These are phyloP conservation scores for Boletus barrowsii DNA, from an alignment of 768 basidiomycete species.

Conservation along the genomic window DNA sequence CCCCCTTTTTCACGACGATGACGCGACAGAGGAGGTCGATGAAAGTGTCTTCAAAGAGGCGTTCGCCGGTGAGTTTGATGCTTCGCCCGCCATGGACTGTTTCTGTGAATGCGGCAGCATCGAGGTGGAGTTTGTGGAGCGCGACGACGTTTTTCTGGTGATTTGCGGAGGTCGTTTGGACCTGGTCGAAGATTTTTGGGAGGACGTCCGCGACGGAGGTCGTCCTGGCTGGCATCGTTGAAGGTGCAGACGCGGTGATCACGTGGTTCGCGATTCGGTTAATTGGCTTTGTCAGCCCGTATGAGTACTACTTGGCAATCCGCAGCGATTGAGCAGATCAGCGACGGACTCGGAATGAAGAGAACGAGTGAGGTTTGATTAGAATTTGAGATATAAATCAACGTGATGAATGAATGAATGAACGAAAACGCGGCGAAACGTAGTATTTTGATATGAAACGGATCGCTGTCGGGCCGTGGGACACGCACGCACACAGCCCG, in stretches of 20 bases:
- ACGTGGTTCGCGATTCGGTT: slow-evolving; percentile 10
- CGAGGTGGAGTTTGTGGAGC: slow-evolving; percentile 72
- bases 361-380: too few relatives aligned
- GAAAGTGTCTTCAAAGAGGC: slow-evolving; percentile 67
- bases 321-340: too few relatives aligned
- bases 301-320: too few relatives aligned
- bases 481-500: background rate
- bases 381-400: too few relatives aligned
- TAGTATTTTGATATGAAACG: too few relatives aligned
- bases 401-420: too few relatives aligned
- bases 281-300: too few relatives aligned
- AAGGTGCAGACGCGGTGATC: slow-evolving; percentile 3
- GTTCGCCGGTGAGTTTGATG: slow-evolving; percentile 69
- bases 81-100: slow-evolving; percentile 45
- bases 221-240: slow-evolving; percentile 18
- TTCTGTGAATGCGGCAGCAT: slow-evolving; percentile 56
- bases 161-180: slow-evolving; percentile 67
- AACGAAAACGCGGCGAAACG: too few relatives aligned
- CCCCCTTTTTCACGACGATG: slow-evolving; percentile 78
- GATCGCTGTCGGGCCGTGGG: background rate
- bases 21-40: slow-evolving; percentile 56
- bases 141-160: slow-evolving; percentile 89
- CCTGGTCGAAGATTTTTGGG: slow-evolving; percentile 73
- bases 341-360: too few relatives aligned
- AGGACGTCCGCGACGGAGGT: slow-evolving; percentile 9